Conservation (phyloP, 2,329 filamentous ascomycete genomes). For the Microdochium paspali region DNA sequence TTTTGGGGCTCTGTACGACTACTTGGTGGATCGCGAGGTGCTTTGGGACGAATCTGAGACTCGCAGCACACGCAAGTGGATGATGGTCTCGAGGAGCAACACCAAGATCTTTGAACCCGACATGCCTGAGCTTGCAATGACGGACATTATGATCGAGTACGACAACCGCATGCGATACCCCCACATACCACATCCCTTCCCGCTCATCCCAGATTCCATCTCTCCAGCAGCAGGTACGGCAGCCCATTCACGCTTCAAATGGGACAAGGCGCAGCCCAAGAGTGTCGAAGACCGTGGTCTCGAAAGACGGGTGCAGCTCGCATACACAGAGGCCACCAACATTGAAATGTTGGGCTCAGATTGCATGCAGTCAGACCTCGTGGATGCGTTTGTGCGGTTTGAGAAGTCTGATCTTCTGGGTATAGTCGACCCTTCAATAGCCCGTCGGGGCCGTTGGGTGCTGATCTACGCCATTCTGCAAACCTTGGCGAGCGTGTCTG, state of each 20-base stretch:
- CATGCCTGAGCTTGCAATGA: slow-evolving; percentile 47
- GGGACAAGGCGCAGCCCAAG: slow-evolving; percentile 12
- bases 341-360: slow-evolving; percentile 45
- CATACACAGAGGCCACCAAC: slow-evolving; percentile 52
- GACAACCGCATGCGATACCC: slow-evolving; percentile 55
- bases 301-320: slow-evolving; percentile 44
- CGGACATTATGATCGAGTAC: slow-evolving; percentile 56
- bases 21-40: slow-evolving; percentile 58
- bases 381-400: slow-evolving; percentile 45
- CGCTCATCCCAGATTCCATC: slow-evolving; percentile 48
- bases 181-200: slow-evolving; percentile 59
- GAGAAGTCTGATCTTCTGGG: slow-evolving; percentile 43
- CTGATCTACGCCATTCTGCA: slow-evolving; percentile 52
- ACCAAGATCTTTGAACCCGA: slow-evolving; percentile 39
- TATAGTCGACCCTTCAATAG: slow-evolving; percentile 42
- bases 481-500: slow-evolving; percentile 47
- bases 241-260: slow-evolving; percentile 14
- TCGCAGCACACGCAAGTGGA: slow-evolving; percentile 53
- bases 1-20: slow-evolving; percentile 62
- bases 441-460: slow-evolving; percentile 51
- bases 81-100: slow-evolving; percentile 42
- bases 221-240: slow-evolving; percentile 14
- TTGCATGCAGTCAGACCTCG: slow-evolving; percentile 41
- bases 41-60: slow-evolving; percentile 56
- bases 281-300: slow-evolving; percentile 13